These are phyloP conservation scores for Bretschneidera sinensis DNA, from an alignment of 345 rosid genomes.

Conservation along the genomic window DNA sequence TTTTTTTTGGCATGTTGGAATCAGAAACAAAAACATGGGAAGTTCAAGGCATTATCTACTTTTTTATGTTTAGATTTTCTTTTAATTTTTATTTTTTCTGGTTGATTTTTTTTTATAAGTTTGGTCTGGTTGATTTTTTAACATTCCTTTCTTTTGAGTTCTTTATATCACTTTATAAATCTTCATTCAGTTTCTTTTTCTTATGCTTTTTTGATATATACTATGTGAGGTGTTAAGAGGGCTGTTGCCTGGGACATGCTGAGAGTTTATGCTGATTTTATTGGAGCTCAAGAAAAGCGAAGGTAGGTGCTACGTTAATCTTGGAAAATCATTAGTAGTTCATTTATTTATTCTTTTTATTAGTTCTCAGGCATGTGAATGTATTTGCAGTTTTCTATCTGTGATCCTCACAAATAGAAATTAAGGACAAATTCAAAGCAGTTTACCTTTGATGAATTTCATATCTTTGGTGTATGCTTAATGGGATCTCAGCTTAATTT, in stretches of 20 bases:
- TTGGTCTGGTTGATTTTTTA: background rate
- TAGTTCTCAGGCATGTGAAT: background rate
- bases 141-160: too few species aligned
- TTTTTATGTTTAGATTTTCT: too few species aligned
- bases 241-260: constrained; percentile 98
- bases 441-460: background rate
- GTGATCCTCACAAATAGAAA: background rate
- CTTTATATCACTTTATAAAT: background rate
- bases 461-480: background rate
- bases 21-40: background rate
- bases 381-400: background rate
- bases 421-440: too few species aligned
- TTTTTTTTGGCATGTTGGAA: background rate
- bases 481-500: background rate
- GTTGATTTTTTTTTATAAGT: too few species aligned
- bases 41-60: background rate
- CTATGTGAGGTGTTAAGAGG: constrained; percentile 39
- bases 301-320: constrained; percentile 44
- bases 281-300: constrained; percentile 72
- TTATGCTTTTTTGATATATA: constrained; percentile 2
- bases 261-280: constrained; percentile 73
- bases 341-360: background rate
- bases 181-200: background rate
- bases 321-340: background rate
- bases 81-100: background rate